Conservation (phyloP, 495 filamentous ascomycete genomes). For the Podospora anserina region DNA sequence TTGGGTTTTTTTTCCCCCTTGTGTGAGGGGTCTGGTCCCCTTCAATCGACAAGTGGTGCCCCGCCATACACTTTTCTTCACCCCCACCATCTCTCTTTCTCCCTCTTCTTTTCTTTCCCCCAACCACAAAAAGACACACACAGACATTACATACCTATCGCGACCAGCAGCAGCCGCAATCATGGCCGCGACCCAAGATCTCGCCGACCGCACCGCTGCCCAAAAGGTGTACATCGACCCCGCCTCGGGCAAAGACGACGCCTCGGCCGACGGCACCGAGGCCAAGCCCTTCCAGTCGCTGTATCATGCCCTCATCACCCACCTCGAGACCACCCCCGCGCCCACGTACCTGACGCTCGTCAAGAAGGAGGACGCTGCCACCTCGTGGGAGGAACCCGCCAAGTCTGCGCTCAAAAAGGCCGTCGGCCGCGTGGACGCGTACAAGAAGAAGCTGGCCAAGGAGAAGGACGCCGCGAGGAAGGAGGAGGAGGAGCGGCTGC, state of each 20-base stretch:
- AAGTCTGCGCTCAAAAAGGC: slow-evolving; percentile 84
- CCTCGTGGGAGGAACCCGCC: slow-evolving; percentile 77
- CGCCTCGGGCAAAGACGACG: slow-evolving; percentile 68
- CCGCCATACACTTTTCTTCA: slow-evolving; percentile 3
- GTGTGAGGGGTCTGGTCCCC: not conserved
- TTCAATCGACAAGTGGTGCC: slow-evolving; percentile 4
- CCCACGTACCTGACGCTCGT: slow-evolving; percentile 65
- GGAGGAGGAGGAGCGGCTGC: slow-evolving; percentile 69
- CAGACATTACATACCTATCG: slow-evolving; percentile 10
- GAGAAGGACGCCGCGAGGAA: slow-evolving; percentile 62
- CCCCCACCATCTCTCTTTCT: slow-evolving; percentile 29
- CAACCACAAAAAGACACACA: slow-evolving; percentile 7
- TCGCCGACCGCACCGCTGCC: slow-evolving; percentile 45
- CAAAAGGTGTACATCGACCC: slow-evolving; percentile 72
- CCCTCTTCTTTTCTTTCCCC: not conserved
- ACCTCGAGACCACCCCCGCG: slow-evolving; percentile 53
- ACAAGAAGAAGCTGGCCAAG: slow-evolving; percentile 76
- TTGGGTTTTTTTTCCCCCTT: not conserved
- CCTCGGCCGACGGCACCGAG: slow-evolving; percentile 62
- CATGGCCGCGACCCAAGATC: slow-evolving; percentile 40
- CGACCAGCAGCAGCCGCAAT: slow-evolving; percentile 13
- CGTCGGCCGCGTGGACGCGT: slow-evolving; percentile 63
- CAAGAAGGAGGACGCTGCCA: slow-evolving; percentile 58
- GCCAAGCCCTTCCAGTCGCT: slow-evolving; percentile 76
- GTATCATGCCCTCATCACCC: slow-evolving; percentile 69